Evolutionary conservation across 2,329 filamentous ascomycete genomes (phyloP), one percentile per base, ranked within the genome.

Genomic region (Penicillium olsonii): DNA sequence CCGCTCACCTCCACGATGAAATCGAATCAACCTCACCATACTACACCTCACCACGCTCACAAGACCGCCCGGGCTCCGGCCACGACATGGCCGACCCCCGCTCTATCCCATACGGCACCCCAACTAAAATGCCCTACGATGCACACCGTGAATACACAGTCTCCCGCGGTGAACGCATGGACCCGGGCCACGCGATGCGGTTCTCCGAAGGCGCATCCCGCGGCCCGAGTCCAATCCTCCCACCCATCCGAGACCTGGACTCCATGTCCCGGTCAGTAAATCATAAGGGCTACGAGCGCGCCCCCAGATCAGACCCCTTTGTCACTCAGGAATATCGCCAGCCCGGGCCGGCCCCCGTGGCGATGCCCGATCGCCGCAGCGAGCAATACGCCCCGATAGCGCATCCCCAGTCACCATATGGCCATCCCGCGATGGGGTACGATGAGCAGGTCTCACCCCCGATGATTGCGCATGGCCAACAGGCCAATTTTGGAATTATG

Each of bases 1-100:
- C 70, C 20, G 61, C 69, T 48, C 68, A 73, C 52, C 63, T 73
- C 9, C 70, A 73, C 50, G 69, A 72, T 52, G 70, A 71, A 52
- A 73, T 73, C 51, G 70, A 73, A 27, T 71, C 70, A 29, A 49
- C 42, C 18, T 66, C 65, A 11, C 60, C 69, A 52, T 71, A 67
- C 52, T 63, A 62, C 46, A 59, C 55, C 35, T 59, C 65, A 8
- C 62, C 65, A 14, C 60, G 57, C 46, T 60, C 61, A 38, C 65
- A 63, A 50, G 67, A 69, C 22, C 65, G 63, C 18, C 63, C 64
- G 22, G 44, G 50, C 24, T 68, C 63, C 29, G 53, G 51, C 12
- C 67, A 66, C 33, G 64, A 69, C 26, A 53, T 68, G 54, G 51
- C 57, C 39, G 62, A 64, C 37, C 63, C 66, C 34, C 59, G 65